Evolutionary conservation across 768 basidiomycete genomes (phyloP), one percentile per base, ranked within the genome.

Genomic region (Lentinus tigrinus): DNA sequence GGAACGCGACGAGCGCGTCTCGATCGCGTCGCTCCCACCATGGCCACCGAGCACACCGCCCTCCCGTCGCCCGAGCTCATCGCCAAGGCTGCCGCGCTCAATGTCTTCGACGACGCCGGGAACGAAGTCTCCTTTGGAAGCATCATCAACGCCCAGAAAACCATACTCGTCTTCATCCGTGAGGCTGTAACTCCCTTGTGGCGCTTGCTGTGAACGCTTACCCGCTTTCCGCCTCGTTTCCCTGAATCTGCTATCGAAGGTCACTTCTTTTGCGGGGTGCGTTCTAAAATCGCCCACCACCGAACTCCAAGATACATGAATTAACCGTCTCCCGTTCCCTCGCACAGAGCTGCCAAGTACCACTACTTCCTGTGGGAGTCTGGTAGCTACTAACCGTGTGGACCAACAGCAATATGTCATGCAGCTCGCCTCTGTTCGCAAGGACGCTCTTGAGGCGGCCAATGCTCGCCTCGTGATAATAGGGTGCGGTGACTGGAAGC

Each of bases 141-240:
- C 2, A 49, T 88, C 5, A 80, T 82, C 58, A 69, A 76, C 40
- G 66, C 77, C 2, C 67, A 80, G 62, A 82, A 79, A 64, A 81
- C 81, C 0, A 72, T 88, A 13, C 78, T 87, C 3, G 82, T 88
- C 1, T 87, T 88, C 68, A 84, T 88, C 54, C 81, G 86, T 85
- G 19, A 23, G 31, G 31, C 13, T 51, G 34, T 51, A 26, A 28
- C 43, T n/a, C 19, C 42, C 1, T 19, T 43, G 44, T 47, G 28
- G 26, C 21, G 39, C 21, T 37, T 27, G 36, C 36, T 17, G 11
- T 28, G 48, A 51, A 50, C 38, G 26, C 27, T 44, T 16, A 23
- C 19, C 28, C 9, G 16, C 21, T 39, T 19, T 43, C 13, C 21
- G n/a, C 23, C 16, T 4, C 40, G 24, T 47, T 23, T 10, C 57